Base-by-base conservation (phyloP, 345 rosid genomes). In the Tarenaya hassleriana region DNA sequence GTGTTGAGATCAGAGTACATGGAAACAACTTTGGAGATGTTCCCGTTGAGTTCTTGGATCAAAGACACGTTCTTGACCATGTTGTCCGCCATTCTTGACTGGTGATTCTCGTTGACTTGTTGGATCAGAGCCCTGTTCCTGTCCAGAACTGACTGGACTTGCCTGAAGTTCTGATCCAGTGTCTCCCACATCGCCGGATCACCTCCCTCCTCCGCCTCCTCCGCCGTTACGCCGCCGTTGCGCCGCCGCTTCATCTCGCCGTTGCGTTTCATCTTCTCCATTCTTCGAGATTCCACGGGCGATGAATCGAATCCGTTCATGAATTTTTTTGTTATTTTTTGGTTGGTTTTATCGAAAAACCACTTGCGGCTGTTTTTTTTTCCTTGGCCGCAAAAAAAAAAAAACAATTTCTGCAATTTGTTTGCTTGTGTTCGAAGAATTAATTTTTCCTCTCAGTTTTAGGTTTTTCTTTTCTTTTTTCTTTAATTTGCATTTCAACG, bases 31-130 rank as follows among this genome's bases (percentile, higher is more conserved):
- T 80, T 90, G 6, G 94, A 72, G 49, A 90, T 80, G 66, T 90
- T 90, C 49, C 80, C 80, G 19, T 91, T 91, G 48, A 91, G 71
- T 56, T 91, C 96, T 34, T 87, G 84, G n/a, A 91, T 91, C 66
- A 91, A 64, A 29, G 82, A 83, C 0, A 90, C 96, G 79, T 90
- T 90, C 62, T 86, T 84, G 9, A 77, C 85, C 97, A 90, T 90
- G 69, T 86, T 86, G 49, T 73, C 83, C 1, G 88, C 75, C 33
- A 62, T 71, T 63, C 65, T 77, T 0, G 97, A 90, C 64, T 77
- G 94, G 52, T 90, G 97, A 49, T 90, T 90, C 38, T 86, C 91
- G 73, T 90, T 84, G 46, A 86, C 96, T 47, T 86, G 91, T n/a
- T 82, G 83, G 21, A 84, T 90, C 74, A 90, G 50, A 10, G 47